These are phyloP conservation scores for Chiua virens DNA, from an alignment of 768 basidiomycete genomes.

Conservation along the genomic window DNA sequence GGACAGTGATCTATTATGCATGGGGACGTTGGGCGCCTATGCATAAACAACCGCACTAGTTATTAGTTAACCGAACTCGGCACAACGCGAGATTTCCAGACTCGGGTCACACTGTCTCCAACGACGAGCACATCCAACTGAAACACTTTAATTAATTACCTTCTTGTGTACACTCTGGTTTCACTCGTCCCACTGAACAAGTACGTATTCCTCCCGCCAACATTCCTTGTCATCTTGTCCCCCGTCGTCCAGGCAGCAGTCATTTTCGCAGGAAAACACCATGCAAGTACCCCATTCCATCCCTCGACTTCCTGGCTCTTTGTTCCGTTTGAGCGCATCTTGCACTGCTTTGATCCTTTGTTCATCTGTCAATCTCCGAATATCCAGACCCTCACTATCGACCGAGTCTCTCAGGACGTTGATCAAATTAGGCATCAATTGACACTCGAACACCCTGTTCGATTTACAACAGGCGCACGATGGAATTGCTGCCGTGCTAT, in stretches of 20 bases:
- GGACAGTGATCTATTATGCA: conserved; percentile 20
- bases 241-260: conserved; percentile 60
- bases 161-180: not conserved
- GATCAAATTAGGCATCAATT: conserved; percentile 93
- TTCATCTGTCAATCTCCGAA: conserved; percentile 54
- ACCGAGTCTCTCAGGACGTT: conserved; percentile 55
- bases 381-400: conserved; percentile 20
- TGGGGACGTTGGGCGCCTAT: conserved; percentile 23
- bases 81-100: conserved; percentile 25
- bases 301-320: conserved; percentile 47
- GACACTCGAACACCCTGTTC: conserved; percentile 83
- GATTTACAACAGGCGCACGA: conserved; percentile 67
- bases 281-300: conserved; percentile 97
- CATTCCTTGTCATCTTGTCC: conserved; percentile 39
- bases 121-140: not conserved
- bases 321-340: conserved; percentile 48
- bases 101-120: not conserved
- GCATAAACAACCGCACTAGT: conserved; percentile 14
- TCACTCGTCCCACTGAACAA: conserved; percentile 75
- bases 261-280: conserved; percentile 82
- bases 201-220: conserved; percentile 77
- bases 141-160: conserved; percentile 1
- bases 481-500: conserved; percentile 54
- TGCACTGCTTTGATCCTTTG: conserved; percentile 67
- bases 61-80: too few species aligned